Evolutionary conservation across 2,329 filamentous ascomycete species (phyloP).

Genomic region (Exophiala sp.): DNA sequence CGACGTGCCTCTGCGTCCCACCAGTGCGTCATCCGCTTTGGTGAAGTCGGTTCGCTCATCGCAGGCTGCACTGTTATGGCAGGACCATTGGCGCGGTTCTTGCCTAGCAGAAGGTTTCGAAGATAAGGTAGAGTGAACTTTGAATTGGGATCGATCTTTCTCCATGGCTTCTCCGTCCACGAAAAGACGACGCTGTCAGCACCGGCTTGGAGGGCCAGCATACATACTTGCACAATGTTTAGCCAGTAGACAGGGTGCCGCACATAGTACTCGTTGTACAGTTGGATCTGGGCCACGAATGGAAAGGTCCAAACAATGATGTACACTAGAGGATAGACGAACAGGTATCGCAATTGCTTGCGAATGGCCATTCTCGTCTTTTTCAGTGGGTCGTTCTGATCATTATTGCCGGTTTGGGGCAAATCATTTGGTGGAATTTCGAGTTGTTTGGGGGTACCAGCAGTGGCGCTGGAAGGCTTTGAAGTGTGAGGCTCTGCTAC

Average conservation of each 20-base stretch:
- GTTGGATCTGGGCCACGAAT: constrained; percentile 62
- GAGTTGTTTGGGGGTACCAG: background rate
- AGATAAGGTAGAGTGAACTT: constrained; percentile 13
- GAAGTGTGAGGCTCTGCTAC: background rate
- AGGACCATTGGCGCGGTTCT: background rate
- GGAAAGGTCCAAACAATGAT: constrained; percentile 69
- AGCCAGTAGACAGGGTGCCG: constrained; percentile 56
- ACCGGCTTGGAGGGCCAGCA: constrained; percentile 62
- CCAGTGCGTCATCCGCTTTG: constrained; percentile 14
- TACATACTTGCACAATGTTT: constrained; percentile 54
- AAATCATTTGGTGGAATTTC: background rate
- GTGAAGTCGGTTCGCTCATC: background rate
- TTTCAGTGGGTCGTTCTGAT: constrained; percentile 24
- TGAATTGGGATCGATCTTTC: constrained; percentile 14
- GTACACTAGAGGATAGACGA: constrained; percentile 74
- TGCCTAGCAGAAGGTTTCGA: constrained; percentile 5
- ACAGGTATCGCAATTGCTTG: constrained; percentile 67
- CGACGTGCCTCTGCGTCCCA: constrained; percentile 28
- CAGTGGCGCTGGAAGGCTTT: background rate
- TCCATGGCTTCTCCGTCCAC: constrained; percentile 68
- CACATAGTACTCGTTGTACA: constrained; percentile 54
- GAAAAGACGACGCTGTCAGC: constrained; percentile 68
- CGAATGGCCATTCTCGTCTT: constrained; percentile 56
- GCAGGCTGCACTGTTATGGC: background rate
- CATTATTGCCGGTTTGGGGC: background rate